Evolutionary conservation across 768 basidiomycete species (phyloP).

Genomic region (Mycena pura): DNA sequence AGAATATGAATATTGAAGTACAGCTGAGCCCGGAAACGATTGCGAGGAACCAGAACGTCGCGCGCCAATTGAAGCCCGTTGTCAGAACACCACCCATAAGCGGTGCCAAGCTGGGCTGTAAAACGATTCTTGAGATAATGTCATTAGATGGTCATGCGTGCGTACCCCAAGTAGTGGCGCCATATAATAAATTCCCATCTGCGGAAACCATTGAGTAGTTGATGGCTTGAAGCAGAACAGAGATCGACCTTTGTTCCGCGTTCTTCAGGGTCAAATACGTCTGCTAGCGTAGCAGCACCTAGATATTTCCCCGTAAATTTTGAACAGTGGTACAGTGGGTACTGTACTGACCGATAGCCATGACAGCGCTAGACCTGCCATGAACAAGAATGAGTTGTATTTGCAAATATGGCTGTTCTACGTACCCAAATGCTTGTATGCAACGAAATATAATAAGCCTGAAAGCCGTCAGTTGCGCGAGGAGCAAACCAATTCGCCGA

Average conservation of each 20-base stretch:
- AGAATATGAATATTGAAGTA: conserved; percentile 65
- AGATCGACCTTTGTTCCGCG: conserved; percentile 63
- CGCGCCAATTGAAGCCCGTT: conserved; percentile 75
- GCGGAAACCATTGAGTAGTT: neutral
- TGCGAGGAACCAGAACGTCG: conserved; percentile 83
- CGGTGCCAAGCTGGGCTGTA: conserved; percentile 58
- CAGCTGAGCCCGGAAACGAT: conserved; percentile 64
- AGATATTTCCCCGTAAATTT: too few relatives aligned
- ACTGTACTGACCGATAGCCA: conserved; percentile 72
- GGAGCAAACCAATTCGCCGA: neutral
- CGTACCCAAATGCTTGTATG: conserved; percentile 71
- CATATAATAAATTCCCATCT: conserved; percentile 83
- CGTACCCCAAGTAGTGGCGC: conserved; percentile 76
- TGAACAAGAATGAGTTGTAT: conserved; percentile 17
- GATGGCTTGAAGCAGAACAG: neutral
- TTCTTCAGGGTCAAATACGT: conserved; percentile 77
- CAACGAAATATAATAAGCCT: conserved; percentile 71
- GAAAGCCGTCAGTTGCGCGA: neutral
- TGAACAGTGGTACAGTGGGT: too few relatives aligned
- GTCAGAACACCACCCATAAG: conserved; percentile 75
- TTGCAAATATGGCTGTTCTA: neutral
- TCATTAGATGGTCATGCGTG: conserved; percentile 8
- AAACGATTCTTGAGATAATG: neutral
- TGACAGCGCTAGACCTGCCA: conserved; percentile 66
- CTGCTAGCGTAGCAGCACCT: conserved; percentile 76